Conservation (phyloP, 2,329 filamentous ascomycete genomes). For the Diaporthe sp. region DNA sequence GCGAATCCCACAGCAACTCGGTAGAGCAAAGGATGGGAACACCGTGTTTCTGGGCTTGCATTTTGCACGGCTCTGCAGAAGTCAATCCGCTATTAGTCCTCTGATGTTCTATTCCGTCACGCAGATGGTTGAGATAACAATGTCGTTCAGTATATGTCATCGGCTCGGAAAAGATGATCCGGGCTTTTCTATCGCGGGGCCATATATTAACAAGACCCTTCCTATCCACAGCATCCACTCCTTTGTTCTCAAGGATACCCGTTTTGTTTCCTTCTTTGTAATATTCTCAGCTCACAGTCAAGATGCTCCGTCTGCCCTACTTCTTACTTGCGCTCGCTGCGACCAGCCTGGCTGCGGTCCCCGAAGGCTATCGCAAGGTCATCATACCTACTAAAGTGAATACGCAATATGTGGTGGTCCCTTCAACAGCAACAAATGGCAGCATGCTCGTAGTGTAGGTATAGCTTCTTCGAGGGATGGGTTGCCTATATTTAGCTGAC, state of each 20-base stretch:
- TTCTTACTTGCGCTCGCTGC: background rate
- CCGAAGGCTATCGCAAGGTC: conserved; percentile 55
- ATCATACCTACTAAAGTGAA: conserved; percentile 56
- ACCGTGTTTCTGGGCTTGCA: background rate
- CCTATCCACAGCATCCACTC: background rate
- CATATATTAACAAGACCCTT: background rate
- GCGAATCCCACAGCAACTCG: background rate
- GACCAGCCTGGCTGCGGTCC: conserved; percentile 50
- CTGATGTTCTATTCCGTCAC: accelerated
- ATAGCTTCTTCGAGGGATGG: accelerated
- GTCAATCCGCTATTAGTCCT: too few species aligned
- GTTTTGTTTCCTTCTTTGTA: too few species aligned
- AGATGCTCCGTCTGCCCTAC: background rate
- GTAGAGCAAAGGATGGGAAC: background rate
- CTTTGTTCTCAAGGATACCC: too few species aligned
- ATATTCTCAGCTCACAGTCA: background rate
- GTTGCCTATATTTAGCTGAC: background rate
- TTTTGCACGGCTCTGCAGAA: background rate
- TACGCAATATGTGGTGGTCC: conserved; percentile 56
- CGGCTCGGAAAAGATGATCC: background rate
- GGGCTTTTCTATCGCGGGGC: background rate
- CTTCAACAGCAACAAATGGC: conserved; percentile 48
- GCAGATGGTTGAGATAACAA: background rate
- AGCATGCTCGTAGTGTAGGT: conserved; percentile 42
- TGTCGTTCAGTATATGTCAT: too few species aligned